Evolutionary conservation across 257 asterid species (phyloP).

Genomic region (Solanum virginianum): DNA sequence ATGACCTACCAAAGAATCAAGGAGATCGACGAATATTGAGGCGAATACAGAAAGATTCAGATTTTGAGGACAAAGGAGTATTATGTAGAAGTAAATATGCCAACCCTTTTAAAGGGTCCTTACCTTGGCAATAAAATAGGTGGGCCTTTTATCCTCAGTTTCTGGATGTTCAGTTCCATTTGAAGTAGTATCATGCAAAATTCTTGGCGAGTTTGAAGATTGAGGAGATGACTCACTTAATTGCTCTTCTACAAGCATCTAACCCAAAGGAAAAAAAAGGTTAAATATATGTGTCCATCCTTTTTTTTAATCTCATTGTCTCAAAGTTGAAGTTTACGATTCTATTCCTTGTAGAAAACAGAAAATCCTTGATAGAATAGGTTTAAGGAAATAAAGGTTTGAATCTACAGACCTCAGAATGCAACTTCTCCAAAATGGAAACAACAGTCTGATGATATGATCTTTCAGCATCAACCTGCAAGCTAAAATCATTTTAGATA

Average conservation of each 20-base stretch:
- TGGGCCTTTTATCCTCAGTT: conserved; percentile 18
- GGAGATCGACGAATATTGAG: not conserved
- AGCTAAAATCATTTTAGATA: conserved; percentile 15
- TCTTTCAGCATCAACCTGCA: conserved; percentile 88
- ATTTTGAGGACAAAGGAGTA: not conserved
- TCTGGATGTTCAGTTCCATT: conserved; percentile 20
- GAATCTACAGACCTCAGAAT: conserved; percentile 48
- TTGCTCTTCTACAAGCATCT: conserved; percentile 75
- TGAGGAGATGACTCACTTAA: conserved; percentile 30
- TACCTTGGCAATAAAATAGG: conserved; percentile 63
- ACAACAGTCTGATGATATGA: conserved; percentile 67
- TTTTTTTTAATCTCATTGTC: not conserved
- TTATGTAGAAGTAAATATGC: not conserved
- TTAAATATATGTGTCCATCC: not conserved
- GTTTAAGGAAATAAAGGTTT: not conserved
- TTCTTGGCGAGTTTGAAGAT: conserved; percentile 22
- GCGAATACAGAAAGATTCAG: not conserved
- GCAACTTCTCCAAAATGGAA: conserved; percentile 74
- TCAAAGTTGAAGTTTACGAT: not conserved
- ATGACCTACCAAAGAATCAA: conserved; percentile 35
- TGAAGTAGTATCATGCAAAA: conserved; percentile 21
- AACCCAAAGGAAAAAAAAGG: not conserved
- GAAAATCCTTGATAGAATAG: not conserved
- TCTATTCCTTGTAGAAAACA: not conserved
- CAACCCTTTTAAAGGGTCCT: not conserved